Evolutionary conservation across 352 stramenopile genomes (phyloP).

Genomic region (Phytophthora gonapodyides): DNA sequence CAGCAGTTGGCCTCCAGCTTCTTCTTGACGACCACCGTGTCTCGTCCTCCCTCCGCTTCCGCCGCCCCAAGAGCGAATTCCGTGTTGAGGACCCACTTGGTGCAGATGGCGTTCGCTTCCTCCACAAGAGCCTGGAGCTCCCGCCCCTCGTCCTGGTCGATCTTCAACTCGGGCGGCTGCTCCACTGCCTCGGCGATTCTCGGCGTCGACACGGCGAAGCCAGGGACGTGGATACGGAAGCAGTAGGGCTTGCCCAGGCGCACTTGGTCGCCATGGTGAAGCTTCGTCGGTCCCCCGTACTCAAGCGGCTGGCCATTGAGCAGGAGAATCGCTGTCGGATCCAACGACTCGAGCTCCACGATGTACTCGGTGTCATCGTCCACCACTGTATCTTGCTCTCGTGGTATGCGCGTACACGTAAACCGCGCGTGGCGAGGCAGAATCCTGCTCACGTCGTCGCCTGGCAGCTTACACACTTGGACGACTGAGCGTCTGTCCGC

Average conservation of each 20-base stretch:
- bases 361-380: conserved; percentile 21
- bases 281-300: conserved; percentile 17
- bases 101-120: conserved; percentile 67
- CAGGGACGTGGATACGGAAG: conserved; percentile 52
- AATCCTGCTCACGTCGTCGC: conserved; percentile 25
- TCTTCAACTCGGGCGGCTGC: conserved; percentile 29
- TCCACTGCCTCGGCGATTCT: conserved; percentile 37
- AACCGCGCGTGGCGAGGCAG: conserved; percentile 38
- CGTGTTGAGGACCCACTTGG: conserved; percentile 56
- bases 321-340: conserved; percentile 38
- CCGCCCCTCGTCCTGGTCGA: conserved; percentile 25
- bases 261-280: conserved; percentile 58
- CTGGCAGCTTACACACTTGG: conserved; percentile 40
- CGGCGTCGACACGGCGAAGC: conserved; percentile 13
- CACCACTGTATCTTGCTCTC: neutral
- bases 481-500: conserved; percentile 31
- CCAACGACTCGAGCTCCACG: conserved; percentile 43
- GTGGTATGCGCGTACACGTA: conserved; percentile 27
- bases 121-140: conserved; percentile 41
- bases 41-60: neutral
- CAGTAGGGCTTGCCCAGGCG: conserved; percentile 43
- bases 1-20: conserved; percentile 45
- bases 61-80: conserved; percentile 40
- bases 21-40: conserved; percentile 53
- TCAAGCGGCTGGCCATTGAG: conserved; percentile 45